Percentiles rank a stretch among this genome's conserved stretches.
phyloP scores from a whole-genome alignment of 1,284 basidiomycete genomes.

The Termitomyces sp. region DNA sequence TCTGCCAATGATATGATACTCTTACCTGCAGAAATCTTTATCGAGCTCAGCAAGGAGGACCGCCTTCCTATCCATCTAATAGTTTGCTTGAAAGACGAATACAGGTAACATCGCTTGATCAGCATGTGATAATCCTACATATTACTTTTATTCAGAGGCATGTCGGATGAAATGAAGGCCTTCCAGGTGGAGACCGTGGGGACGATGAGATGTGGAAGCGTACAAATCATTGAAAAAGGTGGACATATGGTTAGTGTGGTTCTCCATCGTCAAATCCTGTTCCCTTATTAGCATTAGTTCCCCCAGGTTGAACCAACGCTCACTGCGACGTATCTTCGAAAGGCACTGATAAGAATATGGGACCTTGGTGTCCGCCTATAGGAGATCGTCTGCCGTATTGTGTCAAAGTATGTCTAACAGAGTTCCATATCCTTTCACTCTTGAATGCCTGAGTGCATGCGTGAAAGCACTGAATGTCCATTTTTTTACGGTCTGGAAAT shows the following conservation, averaged over 20 bases:
- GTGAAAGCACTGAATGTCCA: too few species aligned
- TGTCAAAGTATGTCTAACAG: background rate
- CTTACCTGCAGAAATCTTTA: background rate
- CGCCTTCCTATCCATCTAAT: slow-evolving; percentile 5
- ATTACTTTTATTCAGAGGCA: background rate
- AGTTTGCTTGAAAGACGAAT: slow-evolving; percentile 8
- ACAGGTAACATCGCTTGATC: background rate
- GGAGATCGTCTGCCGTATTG: background rate
- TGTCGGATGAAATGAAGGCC: slow-evolving; percentile 9
- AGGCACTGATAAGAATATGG: slow-evolving; percentile 3
- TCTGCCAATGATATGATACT: slow-evolving; percentile 3
- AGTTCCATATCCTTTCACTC: background rate
- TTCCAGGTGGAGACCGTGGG: slow-evolving; percentile 4
- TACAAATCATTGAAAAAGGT: slow-evolving; percentile 6
- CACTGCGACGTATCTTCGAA: slow-evolving; percentile 5
- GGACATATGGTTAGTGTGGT: slow-evolving; percentile 4
- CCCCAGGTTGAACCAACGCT: slow-evolving; percentile 7
- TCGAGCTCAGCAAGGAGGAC: slow-evolving; percentile 1
- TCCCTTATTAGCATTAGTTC: background rate
- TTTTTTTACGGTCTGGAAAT: too few species aligned
- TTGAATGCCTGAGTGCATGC: too few species aligned
- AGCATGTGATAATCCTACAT: background rate
- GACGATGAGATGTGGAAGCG: slow-evolving; percentile 6
- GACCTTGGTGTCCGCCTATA: background rate
- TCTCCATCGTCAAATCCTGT: background rate